A percentile compares a stretch with the other conserved stretches of the same genome.
Evolutionary conservation across 371 early-diverging fungal species (phyloP).

Genomic region (Globomyces sp.): DNA sequence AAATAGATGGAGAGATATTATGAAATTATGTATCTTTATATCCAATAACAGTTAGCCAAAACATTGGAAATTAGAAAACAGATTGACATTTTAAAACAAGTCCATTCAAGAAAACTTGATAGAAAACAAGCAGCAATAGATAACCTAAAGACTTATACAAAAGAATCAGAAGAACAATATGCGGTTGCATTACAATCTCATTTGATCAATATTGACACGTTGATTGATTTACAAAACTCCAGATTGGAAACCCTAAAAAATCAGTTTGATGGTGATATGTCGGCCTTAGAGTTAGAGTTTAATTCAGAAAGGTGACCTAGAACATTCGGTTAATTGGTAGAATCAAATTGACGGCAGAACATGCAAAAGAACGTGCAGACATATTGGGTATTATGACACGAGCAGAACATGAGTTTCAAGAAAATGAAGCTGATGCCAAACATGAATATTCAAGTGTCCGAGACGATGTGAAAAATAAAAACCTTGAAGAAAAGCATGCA

Average conservation of each 20-base stretch:
- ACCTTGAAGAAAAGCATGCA: constrained; percentile 60
- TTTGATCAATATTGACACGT: constrained; percentile 48
- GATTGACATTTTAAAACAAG: constrained; percentile 35
- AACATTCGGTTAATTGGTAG: constrained; percentile 16
- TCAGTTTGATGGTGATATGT: constrained; percentile 44
- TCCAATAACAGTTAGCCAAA: constrained; percentile 31
- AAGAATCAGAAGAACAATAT: constrained; percentile 55
- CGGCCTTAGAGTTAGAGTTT: constrained; percentile 49
- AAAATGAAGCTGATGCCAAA: constrained; percentile 55
- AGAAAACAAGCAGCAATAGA: constrained; percentile 40
- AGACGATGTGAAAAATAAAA: constrained; percentile 62
- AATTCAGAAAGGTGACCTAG: constrained; percentile 39
- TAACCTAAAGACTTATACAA: constrained; percentile 36
- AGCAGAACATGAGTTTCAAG: constrained; percentile 51
- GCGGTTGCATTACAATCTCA: constrained; percentile 47
- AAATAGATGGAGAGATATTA: constrained; percentile 49
- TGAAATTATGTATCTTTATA: constrained; percentile 40
- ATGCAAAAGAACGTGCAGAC: constrained; percentile 46
- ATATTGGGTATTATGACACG: constrained; percentile 50
- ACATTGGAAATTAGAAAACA: constrained; percentile 34
- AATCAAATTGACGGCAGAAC: constrained; percentile 38
- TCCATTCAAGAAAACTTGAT: constrained; percentile 51
- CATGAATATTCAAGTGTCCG: constrained; percentile 54
- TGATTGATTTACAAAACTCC: constrained; percentile 48
- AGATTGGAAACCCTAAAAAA: constrained; percentile 40